Base-by-base conservation (phyloP, 2,329 filamentous ascomycete species). In the Phialocephala subalpina region DNA sequence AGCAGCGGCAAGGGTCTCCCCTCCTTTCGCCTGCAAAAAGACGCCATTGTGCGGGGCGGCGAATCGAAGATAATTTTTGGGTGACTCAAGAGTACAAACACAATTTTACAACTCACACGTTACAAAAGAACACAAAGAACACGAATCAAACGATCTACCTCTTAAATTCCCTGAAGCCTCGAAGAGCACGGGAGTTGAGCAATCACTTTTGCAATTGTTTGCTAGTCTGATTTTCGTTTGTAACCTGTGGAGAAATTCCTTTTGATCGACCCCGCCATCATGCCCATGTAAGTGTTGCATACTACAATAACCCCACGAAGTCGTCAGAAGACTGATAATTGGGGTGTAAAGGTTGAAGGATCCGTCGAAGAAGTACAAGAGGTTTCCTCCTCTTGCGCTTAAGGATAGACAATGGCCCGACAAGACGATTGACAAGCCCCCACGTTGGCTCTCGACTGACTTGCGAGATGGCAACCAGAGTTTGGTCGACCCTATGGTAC, bases 391-490 rank as follows among this genome's bases (percentile, higher is more conserved):
- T 67, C 75, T 92, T 62, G 80, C 83, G 68, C 78, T 85, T 52
- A 80, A 82, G n/a, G 80, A 84, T 72, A 79, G 83, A 69, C 80
- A 83, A 75, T 78, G 76, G 76, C 76, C 76, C 8, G 70, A 69
- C n/a, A 77, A 77, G 60, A 77, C 73, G 29, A 91, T 97, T 74
- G 87, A 92, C 75, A 96, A 94, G 81, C 87, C 94, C 58, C 94
- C 94, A 40, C 86, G 95, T 75, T 98, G 94, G 94, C 88, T 97
- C 77, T 91, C 92, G 53, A 97, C 93, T 47, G 92, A 96, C 78
- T 82, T 97, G 74, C 86, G 95, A 75, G 95, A 98, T 83, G 95
- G 94, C 64, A 97, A 97, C 84, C 95, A 98, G 83, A 94, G 91
- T 79, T 84, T 97, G 79, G 89, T 93, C 38, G 93, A 97, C 78